Evolutionary conservation across 2,329 filamentous ascomycete genomes (phyloP), one percentile per base, ranked within the genome.

Genomic region (Curvularia sp.): DNA sequence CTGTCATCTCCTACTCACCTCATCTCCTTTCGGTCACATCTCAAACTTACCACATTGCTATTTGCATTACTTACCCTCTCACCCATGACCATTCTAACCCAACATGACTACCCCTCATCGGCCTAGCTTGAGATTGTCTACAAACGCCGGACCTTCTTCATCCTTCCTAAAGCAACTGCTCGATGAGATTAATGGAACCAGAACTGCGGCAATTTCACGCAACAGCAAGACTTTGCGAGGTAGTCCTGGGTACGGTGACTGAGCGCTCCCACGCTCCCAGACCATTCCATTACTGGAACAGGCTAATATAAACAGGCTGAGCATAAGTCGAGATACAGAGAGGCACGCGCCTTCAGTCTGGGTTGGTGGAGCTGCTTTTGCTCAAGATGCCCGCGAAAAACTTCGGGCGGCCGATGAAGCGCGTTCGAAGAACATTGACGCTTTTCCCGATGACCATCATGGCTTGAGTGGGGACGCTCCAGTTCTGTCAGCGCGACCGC

Each of bases 131-230:
- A 45, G 28, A 21, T 38, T 39, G n/a, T 41, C 54, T 38, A 32
- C 48, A 13, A 61, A 54, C 25, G 19, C 53, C 9, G 67, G 52
- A 6, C 65, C 66, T 7, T 60, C 65, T 21, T 47, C 58, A 9
- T 68, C 68, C 3, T 54, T 71, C 15, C 65, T 75, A 12, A 61
- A 69, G 28, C 57, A 65, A 19, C 64, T 76, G 6, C 64, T 75
- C 15, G 63, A 72, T 18, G 70, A 74, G 36, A 70, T 75, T 57
- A 67, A 63, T 28, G 59, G 58, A 32, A 19, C 28, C 34, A 27
- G 36, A 12, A 46, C 56, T 27, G 48, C 53, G 2, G 46, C 42
- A 32, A 43, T 45, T 23, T 10, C 18, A 30, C 25, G 25, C 6
- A 48, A 41, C 6, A 15, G 28, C 15, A n/a, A 30, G 12, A 25